Conservation (phyloP, 1,284 basidiomycete genomes). For the Fomitopsis pinicola region DNA sequence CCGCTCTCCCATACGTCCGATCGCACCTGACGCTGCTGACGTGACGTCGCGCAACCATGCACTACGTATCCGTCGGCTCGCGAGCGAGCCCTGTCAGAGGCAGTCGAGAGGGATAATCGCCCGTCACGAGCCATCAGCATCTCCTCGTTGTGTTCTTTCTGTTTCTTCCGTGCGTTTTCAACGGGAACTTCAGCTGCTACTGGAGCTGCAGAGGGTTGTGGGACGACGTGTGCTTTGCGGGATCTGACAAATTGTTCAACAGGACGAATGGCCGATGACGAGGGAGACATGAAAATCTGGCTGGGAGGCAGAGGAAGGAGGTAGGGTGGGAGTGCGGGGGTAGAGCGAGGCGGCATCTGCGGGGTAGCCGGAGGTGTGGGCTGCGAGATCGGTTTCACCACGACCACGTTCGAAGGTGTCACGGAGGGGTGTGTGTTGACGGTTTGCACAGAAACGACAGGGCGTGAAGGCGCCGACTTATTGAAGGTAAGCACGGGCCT, state of each 20-base stretch:
- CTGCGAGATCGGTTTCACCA: conserved; percentile 53
- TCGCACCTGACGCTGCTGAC: conserved; percentile 34
- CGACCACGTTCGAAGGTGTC: conserved; percentile 40
- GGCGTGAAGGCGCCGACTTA: conserved; percentile 18
- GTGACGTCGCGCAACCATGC: conserved; percentile 33
- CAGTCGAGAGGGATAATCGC: conserved; percentile 28
- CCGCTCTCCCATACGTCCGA: conserved; percentile 16
- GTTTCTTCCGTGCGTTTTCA: conserved; percentile 2
- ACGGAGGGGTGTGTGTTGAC: conserved; percentile 25
- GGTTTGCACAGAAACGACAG: conserved; percentile 25
- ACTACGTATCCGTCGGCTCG: conserved; percentile 23
- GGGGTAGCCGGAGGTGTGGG: conserved; percentile 56
- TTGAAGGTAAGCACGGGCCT: conserved; percentile 6
- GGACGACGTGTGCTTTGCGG: neutral
- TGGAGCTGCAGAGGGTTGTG: neutral
- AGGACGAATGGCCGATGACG: conserved; percentile 3
- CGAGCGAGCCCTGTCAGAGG: conserved; percentile 5
- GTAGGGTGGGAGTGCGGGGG: conserved; percentile 10
- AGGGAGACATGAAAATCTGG: conserved; percentile 11
- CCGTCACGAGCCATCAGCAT: conserved; percentile 34
- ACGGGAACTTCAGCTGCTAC: conserved; percentile 7
- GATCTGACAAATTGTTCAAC: neutral
- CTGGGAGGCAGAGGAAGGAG: conserved; percentile 22
- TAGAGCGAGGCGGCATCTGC: conserved; percentile 16
- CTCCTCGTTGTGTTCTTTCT: conserved; percentile 21